Evolutionary conservation across 1,139 yeast species (phyloP), one percentile per base, ranked within the genome.

Genomic region (Zhuliangozyma parablackwelliae): DNA sequence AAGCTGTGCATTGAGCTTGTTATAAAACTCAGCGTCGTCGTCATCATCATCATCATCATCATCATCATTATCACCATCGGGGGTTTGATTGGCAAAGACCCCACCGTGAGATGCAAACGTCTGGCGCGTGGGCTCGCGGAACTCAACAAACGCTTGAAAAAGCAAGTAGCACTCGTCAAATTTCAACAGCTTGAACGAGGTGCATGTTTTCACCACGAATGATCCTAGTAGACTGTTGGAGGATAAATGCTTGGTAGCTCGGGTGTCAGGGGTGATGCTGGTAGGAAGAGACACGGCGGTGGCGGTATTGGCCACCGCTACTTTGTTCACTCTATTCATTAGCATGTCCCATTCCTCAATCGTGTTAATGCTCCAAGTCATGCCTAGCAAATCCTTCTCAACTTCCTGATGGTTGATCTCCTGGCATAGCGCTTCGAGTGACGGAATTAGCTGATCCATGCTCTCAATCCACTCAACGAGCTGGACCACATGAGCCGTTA

Each of bases 141-240:
- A 82, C 23, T 64, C 65, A 5, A 66, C 56, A 52, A 81, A 78
- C 1, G 80, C 69, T 28, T 63, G 66, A 72, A 79, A 82, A n/a
- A 83, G 53, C 6, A 63, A 50, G 9, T 69, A 57, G 1, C 69
- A 59, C 46, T 80, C 84, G 42, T 81, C 85, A 49, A 82, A 82
- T 41, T 73, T 76, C 36, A 83, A 54, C 2, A 75, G 56, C 31
- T 72, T 74, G 47, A 73, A 75, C 7, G 80, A 69, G 5, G 77
- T 61, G 1, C 70, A 62, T 29, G 80, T 51, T 40, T 56, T 58
- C 21, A 55, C 56, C 9, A 67, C 56, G 41, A 65, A 68, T 11
- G 55, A 50, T 0, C 76, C 76, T 28, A 69, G 47, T 12, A 60
- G 42, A 9, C 29, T 4, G 23, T 31, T 10, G 16, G 16, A 16